Evolutionary conservation across 2,329 filamentous ascomycete species (phyloP).

Genomic region (Aspergillaceae sp.): DNA sequence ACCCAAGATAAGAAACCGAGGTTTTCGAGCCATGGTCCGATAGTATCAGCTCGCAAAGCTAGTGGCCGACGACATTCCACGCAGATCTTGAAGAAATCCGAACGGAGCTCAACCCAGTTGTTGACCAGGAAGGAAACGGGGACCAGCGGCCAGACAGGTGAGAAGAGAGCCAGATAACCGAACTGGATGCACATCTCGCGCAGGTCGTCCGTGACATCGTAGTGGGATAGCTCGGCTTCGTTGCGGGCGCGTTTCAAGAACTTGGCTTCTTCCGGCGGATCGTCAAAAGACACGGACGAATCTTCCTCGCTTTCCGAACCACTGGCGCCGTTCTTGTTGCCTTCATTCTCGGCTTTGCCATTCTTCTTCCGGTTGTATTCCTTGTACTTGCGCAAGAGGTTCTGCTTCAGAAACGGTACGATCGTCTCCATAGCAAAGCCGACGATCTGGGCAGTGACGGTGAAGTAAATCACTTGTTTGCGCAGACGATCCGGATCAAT

Average conservation of each 20-base stretch:
- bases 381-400: conserved; percentile 63
- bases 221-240: conserved; percentile 75
- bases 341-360: conserved; percentile 13
- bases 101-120: conserved; percentile 92
- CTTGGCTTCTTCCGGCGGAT: conserved; percentile 66
- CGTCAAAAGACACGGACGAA: conserved; percentile 42
- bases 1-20: conserved; percentile 88
- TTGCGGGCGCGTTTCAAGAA: conserved; percentile 78
- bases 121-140: conserved; percentile 85
- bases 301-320: conserved; percentile 15
- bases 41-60: conserved; percentile 83
- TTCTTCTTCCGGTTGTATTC: conserved; percentile 22
- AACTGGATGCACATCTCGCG: conserved; percentile 90
- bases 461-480: conserved; percentile 94
- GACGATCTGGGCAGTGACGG: conserved; percentile 88
- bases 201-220: conserved; percentile 85
- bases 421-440: conserved; percentile 79
- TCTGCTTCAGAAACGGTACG: conserved; percentile 76
- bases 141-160: conserved; percentile 86
- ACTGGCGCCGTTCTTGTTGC: neutral
- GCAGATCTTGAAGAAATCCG: conserved; percentile 92
- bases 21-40: conserved; percentile 87
- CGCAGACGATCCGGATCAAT: conserved; percentile 78
- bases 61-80: conserved; percentile 81
- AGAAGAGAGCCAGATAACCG: conserved; percentile 87